Base-by-base conservation (phyloP, 2,329 filamentous ascomycete genomes). In the Didymella segeticola region DNA sequence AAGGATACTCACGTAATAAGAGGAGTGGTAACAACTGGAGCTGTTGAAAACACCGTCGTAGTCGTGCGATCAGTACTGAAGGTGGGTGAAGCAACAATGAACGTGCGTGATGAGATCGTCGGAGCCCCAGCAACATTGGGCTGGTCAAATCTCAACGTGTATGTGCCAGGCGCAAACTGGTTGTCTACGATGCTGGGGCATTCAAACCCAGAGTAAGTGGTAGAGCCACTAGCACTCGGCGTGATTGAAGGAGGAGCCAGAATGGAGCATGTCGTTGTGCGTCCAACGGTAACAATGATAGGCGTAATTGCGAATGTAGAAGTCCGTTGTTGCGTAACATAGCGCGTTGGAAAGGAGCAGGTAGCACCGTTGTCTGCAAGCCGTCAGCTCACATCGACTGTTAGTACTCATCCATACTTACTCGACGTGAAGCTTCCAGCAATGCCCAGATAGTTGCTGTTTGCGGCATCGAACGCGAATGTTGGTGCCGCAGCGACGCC, bases 301-400 rank as follows among this genome's bases (percentile, higher is more conserved):
- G 60, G 60, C 15, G 60, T 62, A 15, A 63, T 51, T 3, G 53
- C 58, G 42, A 61, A 63, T 2, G 56, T 61, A 17, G 57, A 63
- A 6, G 60, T 62, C 14, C 45, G 30, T 33, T 55, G 53, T 33
- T 36, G 38, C 9, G 31, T 38, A 2, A 57, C 54, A 29, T 49
- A 60, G 11, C 53, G 58, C 15, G 56, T 63, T 12, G 56, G 61
- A 36, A 63, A 63, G 9, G 58, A 63, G 43, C 61, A 63, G 3
- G 33, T 15, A 5, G 51, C 48, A 11, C 58, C 58, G 23, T 55
- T 57, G 51, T 36, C 58, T 61, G 23, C 27, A 14, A 6, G 5
- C 7, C 23, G n/a, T 53, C 6, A 48, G 31, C 20, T n/a, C 14
- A 9, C 15, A n/a, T 19, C 15, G 14, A 42, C 6, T 0, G 15